phyloP scores from a whole-genome alignment of 129 eudicot genomes.

The Flaveria linearis region DNA sequence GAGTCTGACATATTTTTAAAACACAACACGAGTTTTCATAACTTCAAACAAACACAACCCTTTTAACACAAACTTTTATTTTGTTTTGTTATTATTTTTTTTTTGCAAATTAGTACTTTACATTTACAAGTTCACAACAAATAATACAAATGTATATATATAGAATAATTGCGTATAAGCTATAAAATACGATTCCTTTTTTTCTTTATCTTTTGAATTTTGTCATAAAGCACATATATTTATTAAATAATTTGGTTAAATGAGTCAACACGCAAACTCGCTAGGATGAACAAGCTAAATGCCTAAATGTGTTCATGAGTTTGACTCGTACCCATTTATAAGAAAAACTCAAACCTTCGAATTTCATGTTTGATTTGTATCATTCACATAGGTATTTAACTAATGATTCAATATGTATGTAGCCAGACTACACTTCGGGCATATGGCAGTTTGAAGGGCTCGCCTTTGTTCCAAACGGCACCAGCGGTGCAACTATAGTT shows the following conservation, averaged over 20 bases:
- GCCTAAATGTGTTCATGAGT: neutral
- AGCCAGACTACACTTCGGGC: constrained; percentile 51
- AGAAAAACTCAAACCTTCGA: neutral
- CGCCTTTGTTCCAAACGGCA: constrained; percentile 50
- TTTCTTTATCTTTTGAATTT: neutral
- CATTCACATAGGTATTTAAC: neutral
- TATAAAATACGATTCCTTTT: neutral
- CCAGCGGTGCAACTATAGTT: constrained; percentile 43
- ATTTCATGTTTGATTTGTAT: neutral
- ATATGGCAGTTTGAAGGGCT: constrained; percentile 50
- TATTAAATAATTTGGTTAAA: neutral
- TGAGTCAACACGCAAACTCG: neutral
- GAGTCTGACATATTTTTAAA: neutral
- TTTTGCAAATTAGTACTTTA: neutral
- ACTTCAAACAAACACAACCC: neutral
- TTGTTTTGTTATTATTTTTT: neutral
- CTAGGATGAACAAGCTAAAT: neutral
- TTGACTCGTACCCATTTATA: too few relatives aligned
- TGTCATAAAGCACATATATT: neutral
- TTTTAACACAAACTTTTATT: neutral
- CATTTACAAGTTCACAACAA: neutral
- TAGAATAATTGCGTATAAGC: neutral
- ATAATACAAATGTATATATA: neutral
- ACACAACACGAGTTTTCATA: neutral
- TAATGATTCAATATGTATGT: neutral